Evolutionary conservation across 768 basidiomycete genomes (phyloP).

Genomic region (Calocybe gangraenosa): DNA sequence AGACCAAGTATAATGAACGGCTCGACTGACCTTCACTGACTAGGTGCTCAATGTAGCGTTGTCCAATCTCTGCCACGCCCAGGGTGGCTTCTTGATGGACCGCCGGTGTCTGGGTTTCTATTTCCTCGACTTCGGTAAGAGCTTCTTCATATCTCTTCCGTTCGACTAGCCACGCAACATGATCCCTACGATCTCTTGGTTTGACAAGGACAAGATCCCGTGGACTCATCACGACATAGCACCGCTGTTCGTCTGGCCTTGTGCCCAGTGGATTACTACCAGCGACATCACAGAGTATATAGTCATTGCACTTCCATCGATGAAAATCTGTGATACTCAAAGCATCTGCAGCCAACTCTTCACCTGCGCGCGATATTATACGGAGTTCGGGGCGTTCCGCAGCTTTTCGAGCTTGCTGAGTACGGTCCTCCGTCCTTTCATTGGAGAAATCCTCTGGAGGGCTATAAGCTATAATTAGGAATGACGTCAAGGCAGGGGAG

Average conservation of each 20-base stretch:
- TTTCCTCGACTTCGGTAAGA: slow-evolving; percentile 69
- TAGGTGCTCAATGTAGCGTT: slow-evolving; percentile 84
- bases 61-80: slow-evolving; percentile 68
- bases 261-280: slow-evolving; percentile 25
- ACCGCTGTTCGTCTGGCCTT: slow-evolving; percentile 34
- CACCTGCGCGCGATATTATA: slow-evolving; percentile 84
- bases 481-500: slow-evolving; percentile 50
- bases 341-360: slow-evolving; percentile 84
- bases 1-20: neutral
- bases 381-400: slow-evolving; percentile 94
- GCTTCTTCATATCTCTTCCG: slow-evolving; percentile 86
- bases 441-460: slow-evolving; percentile 72
- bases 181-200: slow-evolving; percentile 84
- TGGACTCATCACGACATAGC: slow-evolving; percentile 84
- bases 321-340: slow-evolving; percentile 76
- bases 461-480: slow-evolving; percentile 85
- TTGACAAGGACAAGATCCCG: slow-evolving; percentile 84
- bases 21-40: slow-evolving; percentile 61
- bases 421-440: slow-evolving; percentile 69
- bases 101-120: slow-evolving; percentile 38
- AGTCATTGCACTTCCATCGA: slow-evolving; percentile 90
- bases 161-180: slow-evolving; percentile 90
- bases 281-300: slow-evolving; percentile 57
- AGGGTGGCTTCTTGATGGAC: slow-evolving; percentile 32
- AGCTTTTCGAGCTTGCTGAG: slow-evolving; percentile 73